Base-by-base conservation (phyloP, 1,284 basidiomycete species). In the Phlebopus sp. region DNA sequence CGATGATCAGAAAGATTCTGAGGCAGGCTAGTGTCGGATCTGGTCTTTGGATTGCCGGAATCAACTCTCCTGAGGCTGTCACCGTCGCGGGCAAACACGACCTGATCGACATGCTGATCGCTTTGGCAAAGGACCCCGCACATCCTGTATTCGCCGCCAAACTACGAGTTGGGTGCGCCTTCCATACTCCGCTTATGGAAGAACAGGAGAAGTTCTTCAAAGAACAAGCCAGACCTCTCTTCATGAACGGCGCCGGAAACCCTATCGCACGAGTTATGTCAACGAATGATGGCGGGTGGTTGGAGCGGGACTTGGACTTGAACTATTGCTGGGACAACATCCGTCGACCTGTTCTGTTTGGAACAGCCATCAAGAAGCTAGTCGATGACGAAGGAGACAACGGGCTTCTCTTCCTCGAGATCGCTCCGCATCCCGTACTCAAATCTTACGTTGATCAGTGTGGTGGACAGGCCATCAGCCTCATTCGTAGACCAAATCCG, bases 301-400 rank as follows among this genome's bases (percentile, higher is more conserved):
- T 55, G 19, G 44, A 51, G 25, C 53, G 53, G 17, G 53, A 54
- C 10, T 41, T 55, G n/a, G 48, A 55, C 18, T 35, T 46, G 42
- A 25, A 53, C 36, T 53, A 63, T 21, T 58, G 66, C 44, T 67
- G 62, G 62, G 62, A 64, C 15, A 64, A 67, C 38, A 57, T 64
- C 31, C 60, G 62, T 40, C 50, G 53, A 27, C 62, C 65, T 0
- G 64, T 66, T 4, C 55, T 64, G 21, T 67, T 67, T 14, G 63
- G 62, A 4, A 61, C 56, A 34, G 55, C 60, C 10, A 60, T 67
- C 44, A 57, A 67, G 47, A 67, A 59, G 45, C 55, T 64, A 0
- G 45, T 59, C 15, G 52, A 57, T n/a, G 63, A 64, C n/a, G 52
- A 66, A 42, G 57, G 57, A 15, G 48, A 50, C 9, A 56, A 67